Conservation (phyloP, 257 asterid genomes). For the Linaria vulgaris region DNA sequence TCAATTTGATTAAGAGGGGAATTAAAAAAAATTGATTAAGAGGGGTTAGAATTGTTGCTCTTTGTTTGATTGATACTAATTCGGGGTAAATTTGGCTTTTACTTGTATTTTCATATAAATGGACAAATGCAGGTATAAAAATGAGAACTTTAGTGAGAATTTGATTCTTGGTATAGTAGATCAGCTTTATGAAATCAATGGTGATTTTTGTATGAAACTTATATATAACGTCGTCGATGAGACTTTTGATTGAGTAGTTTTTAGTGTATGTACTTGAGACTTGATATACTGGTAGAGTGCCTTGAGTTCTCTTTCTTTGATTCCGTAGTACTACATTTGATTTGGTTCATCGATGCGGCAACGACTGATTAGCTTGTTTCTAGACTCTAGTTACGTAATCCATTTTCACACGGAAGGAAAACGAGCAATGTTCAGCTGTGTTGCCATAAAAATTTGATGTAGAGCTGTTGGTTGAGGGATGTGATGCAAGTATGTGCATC, state of each 20-base stretch:
- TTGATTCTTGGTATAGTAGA: too few species aligned
- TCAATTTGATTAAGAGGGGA: too few species aligned
- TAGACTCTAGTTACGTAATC: not conserved
- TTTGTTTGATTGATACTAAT: conserved; percentile 11
- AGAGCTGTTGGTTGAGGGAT: not conserved
- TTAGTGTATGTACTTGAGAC: not conserved
- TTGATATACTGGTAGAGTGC: not conserved
- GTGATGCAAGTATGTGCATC: not conserved
- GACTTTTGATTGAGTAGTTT: not conserved
- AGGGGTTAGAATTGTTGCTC: conserved; percentile 6
- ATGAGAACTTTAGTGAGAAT: too few species aligned
- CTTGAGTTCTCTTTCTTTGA: not conserved
- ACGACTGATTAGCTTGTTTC: not conserved
- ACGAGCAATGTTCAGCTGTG: not conserved
- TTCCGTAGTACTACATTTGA: not conserved
- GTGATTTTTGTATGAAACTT: too few species aligned
- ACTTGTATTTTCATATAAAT: too few species aligned
- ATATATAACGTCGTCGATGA: not conserved
- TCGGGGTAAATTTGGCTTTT: not conserved
- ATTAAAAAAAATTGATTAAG: too few species aligned
- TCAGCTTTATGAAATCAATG: too few species aligned
- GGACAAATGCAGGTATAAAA: too few species aligned
- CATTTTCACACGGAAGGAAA: not conserved
- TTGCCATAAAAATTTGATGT: not conserved
- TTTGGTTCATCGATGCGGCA: not conserved